These are phyloP conservation scores for Bipolaris cookei DNA, from an alignment of 2,329 filamentous ascomycete genomes.

Conservation along the genomic window DNA sequence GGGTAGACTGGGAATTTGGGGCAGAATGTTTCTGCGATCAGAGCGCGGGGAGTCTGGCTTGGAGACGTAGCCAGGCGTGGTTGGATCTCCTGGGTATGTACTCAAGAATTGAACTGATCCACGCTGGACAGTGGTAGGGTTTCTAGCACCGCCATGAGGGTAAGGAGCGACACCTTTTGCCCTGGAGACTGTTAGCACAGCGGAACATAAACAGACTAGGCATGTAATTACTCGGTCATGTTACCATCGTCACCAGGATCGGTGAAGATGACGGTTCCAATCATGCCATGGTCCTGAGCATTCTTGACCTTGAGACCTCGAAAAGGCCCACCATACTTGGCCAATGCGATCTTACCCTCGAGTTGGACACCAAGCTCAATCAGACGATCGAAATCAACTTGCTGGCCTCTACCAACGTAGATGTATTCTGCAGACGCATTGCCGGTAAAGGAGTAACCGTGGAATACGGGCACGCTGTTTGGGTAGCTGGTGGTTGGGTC, in stretches of 20 bases:
- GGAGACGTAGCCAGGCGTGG: constrained; percentile 72
- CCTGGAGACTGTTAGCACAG: background rate
- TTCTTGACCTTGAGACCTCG: constrained; percentile 58
- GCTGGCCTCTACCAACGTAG: constrained; percentile 53
- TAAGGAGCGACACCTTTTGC: constrained; percentile 55
- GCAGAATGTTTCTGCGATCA: constrained; percentile 68
- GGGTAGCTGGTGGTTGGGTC: constrained; percentile 47
- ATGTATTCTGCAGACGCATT: constrained; percentile 57
- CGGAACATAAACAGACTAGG: background rate
- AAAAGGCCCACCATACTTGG: constrained; percentile 55
- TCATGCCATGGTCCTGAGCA: constrained; percentile 54
- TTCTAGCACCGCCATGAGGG: constrained; percentile 52
- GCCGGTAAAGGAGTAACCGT: constrained; percentile 57
- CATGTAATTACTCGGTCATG: constrained; percentile 46
- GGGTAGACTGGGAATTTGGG: constrained; percentile 82
- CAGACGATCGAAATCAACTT: constrained; percentile 56
- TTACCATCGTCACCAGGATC: constrained; percentile 57
- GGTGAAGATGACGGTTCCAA: constrained; percentile 55
- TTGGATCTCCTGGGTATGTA: constrained; percentile 56
- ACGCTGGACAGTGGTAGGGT: constrained; percentile 55
- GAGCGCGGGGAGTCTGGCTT: constrained; percentile 77
- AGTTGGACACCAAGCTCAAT: constrained; percentile 51
- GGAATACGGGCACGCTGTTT: constrained; percentile 54
- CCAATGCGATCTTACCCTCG: constrained; percentile 57
- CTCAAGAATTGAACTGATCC: constrained; percentile 65